Evolutionary conservation across 225 moss, liverwort and hornwort genomes (phyloP).

Genomic region (Rhytidiadelphus loreus): DNA sequence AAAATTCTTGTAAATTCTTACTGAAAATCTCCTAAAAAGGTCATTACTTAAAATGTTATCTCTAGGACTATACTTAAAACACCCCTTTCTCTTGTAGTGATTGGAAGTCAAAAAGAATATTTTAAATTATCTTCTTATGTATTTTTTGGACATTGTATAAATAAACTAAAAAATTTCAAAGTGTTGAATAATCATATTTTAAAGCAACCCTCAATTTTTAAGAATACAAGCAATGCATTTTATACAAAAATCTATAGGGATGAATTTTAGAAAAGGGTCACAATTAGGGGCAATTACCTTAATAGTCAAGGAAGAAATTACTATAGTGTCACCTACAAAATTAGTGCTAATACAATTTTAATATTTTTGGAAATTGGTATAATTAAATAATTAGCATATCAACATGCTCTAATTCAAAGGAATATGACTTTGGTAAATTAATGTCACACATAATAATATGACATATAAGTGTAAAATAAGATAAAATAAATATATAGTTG

Average conservation of each 20-base stretch:
- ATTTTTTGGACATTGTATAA: neutral
- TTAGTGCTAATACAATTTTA: no score
- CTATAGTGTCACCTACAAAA: neutral
- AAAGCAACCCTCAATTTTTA: neutral
- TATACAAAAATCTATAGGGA: neutral
- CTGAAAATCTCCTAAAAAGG: no score
- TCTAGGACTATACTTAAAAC: no score
- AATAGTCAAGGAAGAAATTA: neutral
- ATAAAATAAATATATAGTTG: neutral
- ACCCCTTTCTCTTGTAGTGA: no score
- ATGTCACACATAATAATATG: neutral
- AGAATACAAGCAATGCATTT: neutral
- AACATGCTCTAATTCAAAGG: neutral
- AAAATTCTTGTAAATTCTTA: no score
- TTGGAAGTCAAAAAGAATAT: neutral
- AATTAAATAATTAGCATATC: neutral
- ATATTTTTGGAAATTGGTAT: rapidly evolving
- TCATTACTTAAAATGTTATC: no score
- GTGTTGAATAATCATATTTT: rapidly evolving
- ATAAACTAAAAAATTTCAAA: neutral
- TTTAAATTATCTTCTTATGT: neutral
- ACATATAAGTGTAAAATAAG: neutral
- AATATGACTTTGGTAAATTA: neutral
- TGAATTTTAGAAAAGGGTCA: neutral
- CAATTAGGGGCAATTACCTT: rapidly evolving